Base-by-base conservation (phyloP, 1,284 basidiomycete genomes). In the Ceratobasidium sp. region DNA sequence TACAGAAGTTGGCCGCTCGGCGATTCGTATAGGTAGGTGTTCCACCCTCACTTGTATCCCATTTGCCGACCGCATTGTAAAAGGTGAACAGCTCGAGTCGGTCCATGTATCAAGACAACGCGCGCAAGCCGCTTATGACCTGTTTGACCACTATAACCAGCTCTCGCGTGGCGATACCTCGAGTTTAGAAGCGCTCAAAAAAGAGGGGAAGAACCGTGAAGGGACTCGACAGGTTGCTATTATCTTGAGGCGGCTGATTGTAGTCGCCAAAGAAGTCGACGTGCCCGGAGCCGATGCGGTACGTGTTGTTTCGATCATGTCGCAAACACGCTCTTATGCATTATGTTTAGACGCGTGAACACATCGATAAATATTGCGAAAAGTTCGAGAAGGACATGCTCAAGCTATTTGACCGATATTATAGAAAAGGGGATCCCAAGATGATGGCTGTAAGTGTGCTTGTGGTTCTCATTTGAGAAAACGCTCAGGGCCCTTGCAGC, bases 341-440 rank as follows among this genome's bases (percentile, higher is more conserved):
- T 4, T 41, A 8, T 9, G 2, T 5, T 46, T 79, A 89, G 93
- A 95, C 90, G 36, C 87, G 89, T 73, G 95, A 97, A 79, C 89
- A 87, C 71, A 94, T 97, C 76, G 96, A 97, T 76, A 92, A 91
- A 78, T 99, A 98, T 78, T 97, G 96, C 82, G 97, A 99, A 82
- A 93, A 93, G 78, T 99, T 99, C 77, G 97, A 99, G 82, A 98
- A 97, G 81, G 97, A 99, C 79, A 97, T 98, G 89, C 88, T 99
- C 71, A 90, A 93, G 78, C 84, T 98, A 55, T 99, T 99, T 78
- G 97, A 99, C 80, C 84, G 91, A 76, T 95, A 93, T 78, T 98
- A 98, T 81, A 88, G 96, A 65, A 93, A 94, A 79, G 96, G 96
- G 39, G 97, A 99, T 79, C 97, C 97, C 0, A 96, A 96, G 81